Percentiles rank a stretch among this genome's conserved stretches.
These are phyloP conservation scores for Candida frijolesensis DNA, from an alignment of 1,139 yeast genomes.

Conservation along the genomic window DNA sequence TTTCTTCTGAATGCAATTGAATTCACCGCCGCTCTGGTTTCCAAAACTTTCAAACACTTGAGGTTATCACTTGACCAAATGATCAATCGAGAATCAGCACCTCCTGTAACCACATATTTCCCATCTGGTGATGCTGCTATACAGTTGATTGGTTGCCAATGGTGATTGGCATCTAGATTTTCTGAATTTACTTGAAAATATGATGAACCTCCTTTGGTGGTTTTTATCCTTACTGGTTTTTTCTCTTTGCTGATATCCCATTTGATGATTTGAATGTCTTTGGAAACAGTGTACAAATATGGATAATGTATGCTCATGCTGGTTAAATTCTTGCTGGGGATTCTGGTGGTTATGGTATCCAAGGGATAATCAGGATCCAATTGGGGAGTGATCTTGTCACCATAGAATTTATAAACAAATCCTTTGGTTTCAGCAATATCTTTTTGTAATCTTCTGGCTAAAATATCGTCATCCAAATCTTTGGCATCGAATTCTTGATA, in stretches of 20 bases:
- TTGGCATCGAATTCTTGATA: slow-evolving; percentile 82
- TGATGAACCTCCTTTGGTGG: slow-evolving; percentile 63
- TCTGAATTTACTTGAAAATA: slow-evolving; percentile 33
- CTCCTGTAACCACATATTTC: slow-evolving; percentile 86
- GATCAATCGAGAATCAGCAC: slow-evolving; percentile 74
- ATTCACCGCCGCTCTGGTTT: slow-evolving; percentile 73
- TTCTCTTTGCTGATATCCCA: slow-evolving; percentile 53
- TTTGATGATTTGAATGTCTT: slow-evolving; percentile 78
- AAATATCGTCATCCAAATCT: slow-evolving; percentile 84
- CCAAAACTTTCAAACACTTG: slow-evolving; percentile 73
- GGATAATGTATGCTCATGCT: slow-evolving; percentile 56
- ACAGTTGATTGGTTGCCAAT: slow-evolving; percentile 71
- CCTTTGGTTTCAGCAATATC: slow-evolving; percentile 94
- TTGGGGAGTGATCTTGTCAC: slow-evolving; percentile 47
- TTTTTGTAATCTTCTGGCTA: slow-evolving; percentile 74
- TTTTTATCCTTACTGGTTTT: slow-evolving; percentile 66
- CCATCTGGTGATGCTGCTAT: slow-evolving; percentile 91
- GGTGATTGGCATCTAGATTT: slow-evolving; percentile 58
- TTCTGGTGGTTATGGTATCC: slow-evolving; percentile 47
- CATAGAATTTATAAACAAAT: slow-evolving; percentile 69
- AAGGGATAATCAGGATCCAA: slow-evolving; percentile 28
- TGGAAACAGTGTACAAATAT: slow-evolving; percentile 77
- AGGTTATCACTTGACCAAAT: slow-evolving; percentile 86
- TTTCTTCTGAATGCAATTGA: slow-evolving; percentile 77
- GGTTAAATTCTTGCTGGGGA: slow-evolving; percentile 62